A percentile compares a stretch with the other conserved stretches of the same genome.
Evolutionary conservation across 306 rosid species (phyloP).

Genomic region (Quercus gilva): DNA sequence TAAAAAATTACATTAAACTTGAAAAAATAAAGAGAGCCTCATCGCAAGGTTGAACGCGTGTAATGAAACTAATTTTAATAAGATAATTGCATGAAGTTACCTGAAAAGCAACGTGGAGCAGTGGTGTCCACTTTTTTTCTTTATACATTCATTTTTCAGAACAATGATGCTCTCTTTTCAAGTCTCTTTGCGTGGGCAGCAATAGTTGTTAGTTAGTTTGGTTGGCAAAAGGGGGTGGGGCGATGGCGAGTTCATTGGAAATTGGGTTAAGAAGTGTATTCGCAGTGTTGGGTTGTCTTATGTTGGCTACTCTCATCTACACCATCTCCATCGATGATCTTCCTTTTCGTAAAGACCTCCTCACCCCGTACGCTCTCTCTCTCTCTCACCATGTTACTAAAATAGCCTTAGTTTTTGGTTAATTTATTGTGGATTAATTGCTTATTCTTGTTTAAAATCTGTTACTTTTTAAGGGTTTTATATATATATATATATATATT

Average conservation of each 20-base stretch:
- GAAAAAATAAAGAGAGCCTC: too few relatives aligned
- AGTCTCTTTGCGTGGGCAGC: neutral
- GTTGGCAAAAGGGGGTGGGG: too few relatives aligned
- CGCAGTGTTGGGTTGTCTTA: conserved; percentile 36
- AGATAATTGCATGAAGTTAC: neutral
- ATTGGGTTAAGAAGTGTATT: conserved; percentile 45
- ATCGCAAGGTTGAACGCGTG: too few relatives aligned
- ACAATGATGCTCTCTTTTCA: neutral
- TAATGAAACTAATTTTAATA: neutral
- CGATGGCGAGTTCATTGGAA: conserved; percentile 50
- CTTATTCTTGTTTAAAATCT: neutral
- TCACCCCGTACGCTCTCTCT: conserved; percentile 52
- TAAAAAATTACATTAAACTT: too few relatives aligned
- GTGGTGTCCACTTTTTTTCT: neutral
- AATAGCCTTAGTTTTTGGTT: too few relatives aligned
- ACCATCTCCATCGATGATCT: conserved; percentile 53
- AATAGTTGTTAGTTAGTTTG: too few relatives aligned
- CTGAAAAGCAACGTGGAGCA: neutral
- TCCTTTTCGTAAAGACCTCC: conserved; percentile 61
- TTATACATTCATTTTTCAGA: too few relatives aligned
- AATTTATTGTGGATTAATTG: neutral
- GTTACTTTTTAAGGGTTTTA: too few relatives aligned
- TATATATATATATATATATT: too few relatives aligned
- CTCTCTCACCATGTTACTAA: neutral
- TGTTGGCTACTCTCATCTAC: conserved; percentile 53